phyloP scores from a whole-genome alignment of 352 stramenopile genomes.

The Hyaloperonospora brassicae region DNA sequence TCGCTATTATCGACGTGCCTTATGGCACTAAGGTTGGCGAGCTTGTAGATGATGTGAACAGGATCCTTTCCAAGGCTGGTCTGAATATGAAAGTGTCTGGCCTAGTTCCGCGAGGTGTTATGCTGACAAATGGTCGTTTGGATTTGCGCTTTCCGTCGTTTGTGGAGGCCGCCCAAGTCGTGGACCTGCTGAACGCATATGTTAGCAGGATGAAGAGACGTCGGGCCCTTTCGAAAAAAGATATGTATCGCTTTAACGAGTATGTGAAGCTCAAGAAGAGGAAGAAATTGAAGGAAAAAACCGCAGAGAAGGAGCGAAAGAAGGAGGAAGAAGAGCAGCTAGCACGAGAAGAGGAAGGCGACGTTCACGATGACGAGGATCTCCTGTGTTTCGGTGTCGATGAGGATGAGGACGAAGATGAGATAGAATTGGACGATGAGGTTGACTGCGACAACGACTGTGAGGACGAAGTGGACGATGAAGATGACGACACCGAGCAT shows the following conservation, averaged over 20 bases:
- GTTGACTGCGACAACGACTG: constrained; percentile 4
- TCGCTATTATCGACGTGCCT: constrained; percentile 72
- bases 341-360: constrained; percentile 23
- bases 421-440: constrained; percentile 3
- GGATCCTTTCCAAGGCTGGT: constrained; percentile 35
- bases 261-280: constrained; percentile 39
- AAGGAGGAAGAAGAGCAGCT: constrained; percentile 17
- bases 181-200: constrained; percentile 54
- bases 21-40: constrained; percentile 59
- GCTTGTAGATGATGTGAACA: constrained; percentile 55
- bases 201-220: constrained; percentile 48
- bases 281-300: constrained; percentile 20
- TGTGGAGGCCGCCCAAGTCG: constrained; percentile 59
- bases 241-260: constrained; percentile 32
- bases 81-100: constrained; percentile 46
- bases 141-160: constrained; percentile 71
- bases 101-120: constrained; percentile 48
- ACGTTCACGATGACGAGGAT: constrained; percentile 19
- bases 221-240: constrained; percentile 34
- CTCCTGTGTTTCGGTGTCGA: constrained; percentile 18
- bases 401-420: constrained; percentile 14
- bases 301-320: constrained; percentile 10
- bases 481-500: constrained; percentile 23
- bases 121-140: constrained; percentile 68
- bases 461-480: constrained; percentile 7